Conservation (phyloP, 352 stramenopile genomes). For the Phytopythium aichiense region DNA sequence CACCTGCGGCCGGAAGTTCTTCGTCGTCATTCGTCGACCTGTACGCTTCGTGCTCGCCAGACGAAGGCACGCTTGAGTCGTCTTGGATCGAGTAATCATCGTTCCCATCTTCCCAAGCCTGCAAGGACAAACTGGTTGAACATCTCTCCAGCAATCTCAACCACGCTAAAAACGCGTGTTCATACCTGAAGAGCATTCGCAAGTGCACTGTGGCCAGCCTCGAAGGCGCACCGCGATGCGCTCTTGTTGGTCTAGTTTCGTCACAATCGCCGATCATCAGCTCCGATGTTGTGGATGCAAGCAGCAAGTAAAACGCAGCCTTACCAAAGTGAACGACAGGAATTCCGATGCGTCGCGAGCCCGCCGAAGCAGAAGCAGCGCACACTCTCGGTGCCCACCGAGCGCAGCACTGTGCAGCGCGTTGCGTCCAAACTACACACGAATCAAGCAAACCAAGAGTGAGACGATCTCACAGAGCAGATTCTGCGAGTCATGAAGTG, state of each 20-base stretch:
- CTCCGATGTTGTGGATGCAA: slow-evolving; percentile 4
- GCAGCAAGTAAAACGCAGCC: neutral
- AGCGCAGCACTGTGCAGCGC: slow-evolving; percentile 76
- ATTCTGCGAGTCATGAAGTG: neutral
- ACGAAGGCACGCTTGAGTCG: slow-evolving; percentile 24
- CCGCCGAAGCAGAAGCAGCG: slow-evolving; percentile 80
- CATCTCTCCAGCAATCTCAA: neutral
- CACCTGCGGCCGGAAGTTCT: slow-evolving; percentile 17
- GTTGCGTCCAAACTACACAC: slow-evolving; percentile 75
- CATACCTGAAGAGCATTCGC: slow-evolving; percentile 64
- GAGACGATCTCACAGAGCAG: neutral
- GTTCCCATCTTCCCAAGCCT: slow-evolving; percentile 86
- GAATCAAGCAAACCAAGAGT: neutral
- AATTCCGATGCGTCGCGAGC: slow-evolving; percentile 59
- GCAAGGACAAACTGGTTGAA: neutral
- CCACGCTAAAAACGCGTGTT: neutral
- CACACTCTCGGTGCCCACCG: slow-evolving; percentile 78
- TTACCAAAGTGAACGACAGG: slow-evolving; percentile 66
- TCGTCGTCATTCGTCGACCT: slow-evolving; percentile 36
- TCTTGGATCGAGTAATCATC: slow-evolving; percentile 82
- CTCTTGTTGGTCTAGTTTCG: slow-evolving; percentile 76
- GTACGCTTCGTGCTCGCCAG: slow-evolving; percentile 9
- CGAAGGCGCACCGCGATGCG: slow-evolving; percentile 83
- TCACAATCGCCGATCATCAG: slow-evolving; percentile 3
- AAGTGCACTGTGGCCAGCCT: slow-evolving; percentile 75